phyloP scores from a whole-genome alignment of 83 land plant genomes.

The Picea abies region DNA sequence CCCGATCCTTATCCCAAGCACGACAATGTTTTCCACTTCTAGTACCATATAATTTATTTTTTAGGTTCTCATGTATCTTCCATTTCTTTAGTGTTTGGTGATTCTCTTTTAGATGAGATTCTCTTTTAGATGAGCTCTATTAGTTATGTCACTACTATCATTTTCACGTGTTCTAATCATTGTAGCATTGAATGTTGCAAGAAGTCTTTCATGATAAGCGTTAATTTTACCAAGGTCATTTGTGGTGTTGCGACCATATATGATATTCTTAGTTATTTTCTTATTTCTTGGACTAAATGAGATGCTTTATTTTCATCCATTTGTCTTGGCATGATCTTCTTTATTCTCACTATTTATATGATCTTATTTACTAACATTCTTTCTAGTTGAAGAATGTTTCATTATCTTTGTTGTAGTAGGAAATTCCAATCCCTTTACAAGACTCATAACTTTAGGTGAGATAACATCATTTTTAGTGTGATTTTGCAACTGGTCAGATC shows the following conservation, averaged over 20 bases:
- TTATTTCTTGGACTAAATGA: constrained; percentile 20
- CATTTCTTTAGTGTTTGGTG: constrained; percentile 49
- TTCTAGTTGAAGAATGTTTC: neutral
- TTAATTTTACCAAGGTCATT: constrained; percentile 41
- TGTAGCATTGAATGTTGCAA: constrained; percentile 75
- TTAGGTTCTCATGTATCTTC: constrained; percentile 74
- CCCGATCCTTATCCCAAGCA: constrained; percentile 91
- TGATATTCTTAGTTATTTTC: constrained; percentile 66
- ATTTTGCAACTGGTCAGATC: neutral
- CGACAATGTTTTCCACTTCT: constrained; percentile 59
- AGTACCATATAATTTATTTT: constrained; percentile 80
- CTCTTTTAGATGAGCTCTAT: too few relatives aligned
- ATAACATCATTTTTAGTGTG: neutral
- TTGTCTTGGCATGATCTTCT: constrained; percentile 65
- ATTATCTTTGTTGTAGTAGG: neutral
- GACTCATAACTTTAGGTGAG: neutral
- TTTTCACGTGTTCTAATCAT: constrained; percentile 27
- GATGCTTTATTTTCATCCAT: too few relatives aligned
- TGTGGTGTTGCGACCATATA: constrained; percentile 43
- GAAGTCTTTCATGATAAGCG: constrained; percentile 66
- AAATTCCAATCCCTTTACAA: neutral
- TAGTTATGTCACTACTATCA: neutral
- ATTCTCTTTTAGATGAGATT: constrained; percentile 36
- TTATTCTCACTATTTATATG: constrained; percentile 45
- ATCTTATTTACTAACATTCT: constrained; percentile 13